phyloP scores from a whole-genome alignment of 2,329 filamentous ascomycete species.

The Neoscytalidium dimidiatum region DNA sequence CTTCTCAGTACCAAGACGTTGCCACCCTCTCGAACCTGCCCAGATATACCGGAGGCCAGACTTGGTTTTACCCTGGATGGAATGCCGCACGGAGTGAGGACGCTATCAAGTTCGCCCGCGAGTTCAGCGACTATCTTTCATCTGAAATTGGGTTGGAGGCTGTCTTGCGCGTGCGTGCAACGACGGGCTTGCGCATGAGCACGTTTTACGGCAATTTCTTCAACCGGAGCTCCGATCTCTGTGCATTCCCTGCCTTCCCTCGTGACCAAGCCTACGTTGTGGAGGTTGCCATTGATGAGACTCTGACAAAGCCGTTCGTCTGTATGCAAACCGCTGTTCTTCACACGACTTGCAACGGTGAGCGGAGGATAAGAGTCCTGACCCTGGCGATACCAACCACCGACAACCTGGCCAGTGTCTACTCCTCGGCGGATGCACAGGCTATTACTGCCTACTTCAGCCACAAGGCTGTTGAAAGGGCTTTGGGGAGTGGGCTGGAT shows the following conservation, averaged over 20 bases:
- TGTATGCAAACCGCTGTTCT: conserved; percentile 93
- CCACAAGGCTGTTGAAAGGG: conserved; percentile 94
- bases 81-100: conserved; percentile 92
- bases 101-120: conserved; percentile 94
- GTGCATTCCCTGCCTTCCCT: conserved; percentile 96
- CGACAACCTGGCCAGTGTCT: conserved; percentile 84
- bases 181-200: conserved; percentile 92
- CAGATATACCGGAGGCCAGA: conserved; percentile 94
- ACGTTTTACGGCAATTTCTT: conserved; percentile 99
- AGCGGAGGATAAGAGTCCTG: conserved; percentile 91
- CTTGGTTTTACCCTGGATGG: conserved; percentile 98
- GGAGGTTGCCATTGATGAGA: conserved; percentile 97
- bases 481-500: conserved; percentile 82
- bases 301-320: conserved; percentile 83
- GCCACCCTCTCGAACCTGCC: conserved; percentile 94
- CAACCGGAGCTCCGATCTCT: conserved; percentile 95
- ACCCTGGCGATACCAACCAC: conserved; percentile 93
- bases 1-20: conserved; percentile 94
- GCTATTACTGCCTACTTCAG: conserved; percentile 93
- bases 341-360: conserved; percentile 96
- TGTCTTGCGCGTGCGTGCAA: conserved; percentile 91
- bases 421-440: conserved; percentile 91
- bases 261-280: conserved; percentile 97
- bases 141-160: conserved; percentile 95
- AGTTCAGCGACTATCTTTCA: conserved; percentile 96